Evolutionary conservation across 306 rosid genomes (phyloP), one percentile per base, ranked within the genome.

Genomic region (Begonia masoniana): DNA sequence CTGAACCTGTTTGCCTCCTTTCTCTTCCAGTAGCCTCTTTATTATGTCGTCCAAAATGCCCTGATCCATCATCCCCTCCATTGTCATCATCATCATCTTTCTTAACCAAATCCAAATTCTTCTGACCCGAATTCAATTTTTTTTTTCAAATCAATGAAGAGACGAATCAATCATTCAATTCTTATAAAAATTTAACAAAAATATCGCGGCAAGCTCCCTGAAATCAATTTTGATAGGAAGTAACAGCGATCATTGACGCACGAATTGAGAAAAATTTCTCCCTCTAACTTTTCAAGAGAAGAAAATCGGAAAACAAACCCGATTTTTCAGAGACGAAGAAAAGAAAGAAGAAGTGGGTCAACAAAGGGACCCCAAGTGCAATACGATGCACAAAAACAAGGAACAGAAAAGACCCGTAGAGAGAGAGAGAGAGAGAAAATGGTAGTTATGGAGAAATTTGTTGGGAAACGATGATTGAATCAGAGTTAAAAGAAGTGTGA

Each of bases 1-100:
- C 80, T 87, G 88, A 3, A 92, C 99, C 69, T 87, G 99, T 59
- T 87, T 92, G 0, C 89, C 91, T 13, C 93, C 89, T 65, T 62
- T 83, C 4, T 96, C 96, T 61, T 86, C 95, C 41, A 86, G 60
- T 11, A 92, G 68, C 79, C 99, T 83, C 59, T 85, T 74, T 23
- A 92, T 83, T 41, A 92, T 76, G 49, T 92, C 96, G 45, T 92
- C 93, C 54, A 92, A 41, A 1, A 79, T 81, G 5, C 65, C 75
- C 39, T 64, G 70, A 31, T 83, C 99, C 93, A 86, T 86, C 77
- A 74, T 77, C 24, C 92, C 99, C 74, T 83, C 88, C 88, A 74
- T 81, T 48, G 87, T 81, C 81, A 71, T 72, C 88, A 71, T 82
- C 87, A 68, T 88, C 78, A 60, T 68, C 70, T 35, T 60, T 31